Evolutionary conservation across 2,329 filamentous ascomycete genomes (phyloP).

Genomic region (Nannizziopsis barbatae): DNA sequence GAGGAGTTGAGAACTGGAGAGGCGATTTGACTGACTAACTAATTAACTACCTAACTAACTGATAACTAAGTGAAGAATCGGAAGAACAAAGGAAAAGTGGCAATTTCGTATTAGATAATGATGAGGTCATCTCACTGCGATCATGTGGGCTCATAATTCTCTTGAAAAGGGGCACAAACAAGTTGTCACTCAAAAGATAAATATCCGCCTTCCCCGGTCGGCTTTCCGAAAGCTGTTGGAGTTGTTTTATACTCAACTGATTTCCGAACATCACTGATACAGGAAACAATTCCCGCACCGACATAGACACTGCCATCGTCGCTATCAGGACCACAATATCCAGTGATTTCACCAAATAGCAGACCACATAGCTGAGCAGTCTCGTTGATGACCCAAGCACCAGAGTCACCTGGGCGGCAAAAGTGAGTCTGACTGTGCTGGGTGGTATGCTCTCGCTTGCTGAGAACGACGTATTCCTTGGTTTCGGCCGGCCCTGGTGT

Average conservation of each 20-base stretch:
- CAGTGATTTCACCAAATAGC: conserved; percentile 1
- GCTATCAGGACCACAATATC: background rate
- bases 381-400: conserved; percentile 1
- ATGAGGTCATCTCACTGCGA: no score
- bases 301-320: background rate
- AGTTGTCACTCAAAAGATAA: no score
- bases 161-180: no score
- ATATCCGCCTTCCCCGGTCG: no score
- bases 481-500: background rate
- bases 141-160: no score
- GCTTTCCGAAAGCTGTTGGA: no score
- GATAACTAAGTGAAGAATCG: no score
- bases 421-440: background rate
- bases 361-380: conserved; percentile 1
- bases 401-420: conserved; percentile 1
- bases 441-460: background rate
- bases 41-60: no score
- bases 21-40: no score
- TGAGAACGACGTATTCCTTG: conserved; percentile 7
- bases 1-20: no score
- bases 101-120: no score
- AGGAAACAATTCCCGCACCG: background rate
- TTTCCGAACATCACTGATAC: background rate
- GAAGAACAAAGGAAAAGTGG: no score
- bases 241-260: background rate